Evolutionary conservation across 2,329 filamentous ascomycete genomes (phyloP).

Genomic region (Botrytis aclada): DNA sequence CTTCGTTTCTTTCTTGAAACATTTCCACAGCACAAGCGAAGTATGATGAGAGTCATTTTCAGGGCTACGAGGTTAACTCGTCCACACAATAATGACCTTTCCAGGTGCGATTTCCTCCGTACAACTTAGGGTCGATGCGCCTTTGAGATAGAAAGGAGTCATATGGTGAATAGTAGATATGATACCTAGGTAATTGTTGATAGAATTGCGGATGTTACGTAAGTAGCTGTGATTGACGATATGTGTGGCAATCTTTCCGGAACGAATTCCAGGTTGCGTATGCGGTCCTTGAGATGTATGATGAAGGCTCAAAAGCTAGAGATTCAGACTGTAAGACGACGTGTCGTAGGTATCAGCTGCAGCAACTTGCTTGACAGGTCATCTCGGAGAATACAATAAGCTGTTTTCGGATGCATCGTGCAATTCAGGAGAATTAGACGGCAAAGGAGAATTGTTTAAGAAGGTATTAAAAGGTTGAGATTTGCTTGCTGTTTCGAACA

Average conservation of each 20-base stretch:
- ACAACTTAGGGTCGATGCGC: background rate
- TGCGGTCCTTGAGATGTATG: background rate
- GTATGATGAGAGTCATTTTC: background rate
- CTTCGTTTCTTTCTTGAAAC: background rate
- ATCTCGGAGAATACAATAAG: background rate
- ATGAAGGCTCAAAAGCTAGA: background rate
- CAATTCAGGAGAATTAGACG: background rate
- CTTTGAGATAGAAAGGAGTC: background rate
- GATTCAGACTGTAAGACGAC: background rate
- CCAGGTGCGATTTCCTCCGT: background rate
- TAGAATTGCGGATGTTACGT: background rate
- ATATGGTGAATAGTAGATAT: background rate
- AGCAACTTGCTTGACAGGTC: background rate
- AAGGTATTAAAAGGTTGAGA: background rate
- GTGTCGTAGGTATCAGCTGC: background rate
- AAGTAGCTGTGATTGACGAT: background rate
- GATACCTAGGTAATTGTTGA: background rate
- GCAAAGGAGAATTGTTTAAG: background rate
- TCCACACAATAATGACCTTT: background rate
- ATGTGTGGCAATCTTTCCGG: background rate
- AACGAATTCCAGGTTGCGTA: background rate
- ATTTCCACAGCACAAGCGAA: background rate
- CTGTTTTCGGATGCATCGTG: background rate
- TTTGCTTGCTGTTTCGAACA: background rate
- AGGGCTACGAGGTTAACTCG: background rate